Evolutionary conservation across 1,284 basidiomycete species (phyloP), one percentile per base, ranked within the genome.

Genomic region (Cystobasidiaceae sp.): DNA sequence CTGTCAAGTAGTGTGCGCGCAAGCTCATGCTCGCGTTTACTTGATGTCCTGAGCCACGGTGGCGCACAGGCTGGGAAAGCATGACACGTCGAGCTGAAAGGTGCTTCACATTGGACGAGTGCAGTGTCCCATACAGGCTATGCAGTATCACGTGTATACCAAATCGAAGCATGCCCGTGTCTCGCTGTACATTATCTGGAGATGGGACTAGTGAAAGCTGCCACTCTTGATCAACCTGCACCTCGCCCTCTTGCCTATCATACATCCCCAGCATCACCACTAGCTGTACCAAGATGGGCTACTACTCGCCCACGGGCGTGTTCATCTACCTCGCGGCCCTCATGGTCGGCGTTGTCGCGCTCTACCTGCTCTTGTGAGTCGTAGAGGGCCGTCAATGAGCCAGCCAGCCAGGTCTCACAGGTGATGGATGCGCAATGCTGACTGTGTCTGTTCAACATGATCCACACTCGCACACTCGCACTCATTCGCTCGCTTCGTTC

Each of bases 301-400:
- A 64, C 52, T 64, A 55, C 27, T 64, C 61, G 44, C 51, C 61
- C 8, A 17, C 51, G 37, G 32, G 28, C 28, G 39, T 64, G 39
- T 55, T 56, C 43, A 37, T 64, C 41, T 64, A 64, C 43, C 41
- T 56, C 41, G 32, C 41, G 17, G 32, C 56, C 13, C 52, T 64
- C 32, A 37, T 50, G 19, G 21, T 50, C 25, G 39, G 44, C 21
- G 51, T 51, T 9, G 61, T 64, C 21, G 61, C 28, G 13, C 52
- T 64, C 9, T 64, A 64, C 41, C 43, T 64, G 2, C 51, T 64
- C 51, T 64, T 64, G 61, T 64, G 51, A 64, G 61, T 62, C 30
- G 27, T 11, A 4, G 11, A 17, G 28, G 8, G 4, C 19, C 27
- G 19, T 19, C 55, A 41, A 30, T 27, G 43, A 13, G 21, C 28